Evolutionary conservation across 345 rosid genomes (phyloP).

Genomic region (Eucalyptus curtisii): DNA sequence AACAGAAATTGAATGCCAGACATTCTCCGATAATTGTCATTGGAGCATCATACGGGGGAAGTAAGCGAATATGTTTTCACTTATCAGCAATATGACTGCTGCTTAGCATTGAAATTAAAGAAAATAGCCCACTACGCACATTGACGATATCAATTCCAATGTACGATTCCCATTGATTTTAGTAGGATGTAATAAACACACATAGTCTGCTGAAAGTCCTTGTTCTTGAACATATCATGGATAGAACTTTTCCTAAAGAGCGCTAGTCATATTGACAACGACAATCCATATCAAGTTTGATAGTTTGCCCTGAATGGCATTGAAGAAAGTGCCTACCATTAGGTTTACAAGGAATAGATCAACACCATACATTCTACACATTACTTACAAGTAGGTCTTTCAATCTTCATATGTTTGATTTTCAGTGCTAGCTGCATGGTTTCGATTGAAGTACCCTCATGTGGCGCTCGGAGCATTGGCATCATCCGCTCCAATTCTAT

Average conservation of each 20-base stretch:
- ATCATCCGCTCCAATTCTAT: neutral
- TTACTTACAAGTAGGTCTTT: neutral
- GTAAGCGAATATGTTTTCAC: neutral
- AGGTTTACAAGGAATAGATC: neutral
- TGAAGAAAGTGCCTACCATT: neutral
- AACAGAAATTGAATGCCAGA: neutral
- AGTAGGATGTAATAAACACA: neutral
- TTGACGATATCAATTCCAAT: neutral
- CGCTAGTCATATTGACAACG: neutral
- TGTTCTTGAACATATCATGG: neutral
- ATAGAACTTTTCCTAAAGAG: neutral
- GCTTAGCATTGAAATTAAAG: neutral
- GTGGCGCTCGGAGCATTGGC: neutral
- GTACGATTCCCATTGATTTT: neutral
- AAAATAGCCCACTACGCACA: neutral
- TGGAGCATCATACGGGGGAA: neutral
- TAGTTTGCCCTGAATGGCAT: neutral
- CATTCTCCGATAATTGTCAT: neutral
- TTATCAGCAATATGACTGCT: neutral
- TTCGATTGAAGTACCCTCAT: neutral
- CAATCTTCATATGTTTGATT: neutral
- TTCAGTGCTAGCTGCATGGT: neutral
- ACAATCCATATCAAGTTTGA: neutral
- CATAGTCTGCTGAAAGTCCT: neutral
- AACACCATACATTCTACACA: neutral